Base-by-base conservation (phyloP, 495 filamentous ascomycete genomes). In the Sabuloglossum arenarium region DNA sequence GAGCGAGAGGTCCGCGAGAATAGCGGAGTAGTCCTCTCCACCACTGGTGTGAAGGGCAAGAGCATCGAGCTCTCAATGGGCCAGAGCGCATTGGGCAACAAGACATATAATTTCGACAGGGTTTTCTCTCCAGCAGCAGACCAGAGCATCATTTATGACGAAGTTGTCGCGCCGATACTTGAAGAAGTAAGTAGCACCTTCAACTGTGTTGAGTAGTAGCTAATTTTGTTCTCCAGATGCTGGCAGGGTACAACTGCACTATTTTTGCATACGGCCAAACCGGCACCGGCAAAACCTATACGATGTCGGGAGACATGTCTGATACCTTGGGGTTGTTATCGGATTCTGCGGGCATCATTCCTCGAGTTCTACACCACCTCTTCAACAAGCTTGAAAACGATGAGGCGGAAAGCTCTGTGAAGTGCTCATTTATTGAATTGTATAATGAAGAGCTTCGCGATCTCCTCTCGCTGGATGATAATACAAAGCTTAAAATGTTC, bases 261-360 rank as follows among this genome's bases (percentile, higher is more conserved):
- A 94, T 98, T 56, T 98, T 98, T 64, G 91, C 91, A 49, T 98
- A 98, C 66, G 91, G 91, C 9, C 91, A 98, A 63, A 98, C 91
- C 0, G 91, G 91, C 28, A 98, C 91, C 0, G 91, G 91, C 55
- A 98, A 98, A 68, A 98, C 91, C 30, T 98, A 98, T 66, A 98
- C 91, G 2, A 98, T 98, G 91, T 94, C 93, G 3, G 91, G 91
- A 32, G 89, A 98, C 64, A 95, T 98, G 84, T 83, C 75, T 10
- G 83, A 91, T 59, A 86, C 81, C 0, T 71, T 88, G 47, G 87
- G 87, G 2, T 78, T 93, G 49, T 73, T 94, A 19, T 86, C 89
- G 3, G 91, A 96, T 56, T 82, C 81, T 28, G 91, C 91, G 14
- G 91, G 91, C 52, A 96, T 98, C 58, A 90, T 97, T 57, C 91